A percentile compares a stretch with the other conserved stretches of the same genome.
Evolutionary conservation across 352 stramenopile species (phyloP).

Genomic region (Elongisporangium senticosum): DNA sequence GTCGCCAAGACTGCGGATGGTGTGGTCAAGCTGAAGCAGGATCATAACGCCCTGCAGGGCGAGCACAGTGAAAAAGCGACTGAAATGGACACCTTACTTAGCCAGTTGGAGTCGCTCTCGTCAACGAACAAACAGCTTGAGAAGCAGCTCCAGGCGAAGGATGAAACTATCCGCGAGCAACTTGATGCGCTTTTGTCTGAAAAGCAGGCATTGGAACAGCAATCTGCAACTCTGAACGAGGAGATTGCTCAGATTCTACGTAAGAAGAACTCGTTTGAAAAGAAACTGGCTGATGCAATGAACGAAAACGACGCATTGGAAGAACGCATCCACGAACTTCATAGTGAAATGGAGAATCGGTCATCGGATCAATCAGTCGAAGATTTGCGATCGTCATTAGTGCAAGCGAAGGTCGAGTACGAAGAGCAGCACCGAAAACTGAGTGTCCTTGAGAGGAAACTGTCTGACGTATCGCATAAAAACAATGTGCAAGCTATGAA

Average conservation of each 20-base stretch:
- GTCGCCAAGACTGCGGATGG: constrained; percentile 63
- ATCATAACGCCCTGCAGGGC: constrained; percentile 39
- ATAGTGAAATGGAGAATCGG: constrained; percentile 3
- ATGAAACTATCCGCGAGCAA: constrained; percentile 12
- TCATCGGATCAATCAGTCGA: constrained; percentile 16
- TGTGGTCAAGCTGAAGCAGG: constrained; percentile 50
- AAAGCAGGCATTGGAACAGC: constrained; percentile 30
- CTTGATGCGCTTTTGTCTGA: constrained; percentile 27
- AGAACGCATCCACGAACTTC: constrained; percentile 45
- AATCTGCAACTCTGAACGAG: constrained; percentile 14
- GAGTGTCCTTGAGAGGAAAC: constrained; percentile 47
- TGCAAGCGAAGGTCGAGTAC: constrained; percentile 51
- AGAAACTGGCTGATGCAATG: constrained; percentile 38
- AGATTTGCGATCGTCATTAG: constrained; percentile 46
- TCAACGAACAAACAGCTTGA: constrained; percentile 24
- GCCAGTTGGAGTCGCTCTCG: constrained; percentile 22
- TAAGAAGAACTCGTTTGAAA: constrained; percentile 25
- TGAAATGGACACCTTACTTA: constrained; percentile 24
- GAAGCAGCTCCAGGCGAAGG: constrained; percentile 16
- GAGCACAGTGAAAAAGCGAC: constrained; percentile 25
- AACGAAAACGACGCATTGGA: constrained; percentile 54
- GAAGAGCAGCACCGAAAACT: constrained; percentile 51
- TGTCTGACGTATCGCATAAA: constrained; percentile 40
- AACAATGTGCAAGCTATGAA: constrained; percentile 15
- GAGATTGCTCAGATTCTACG: constrained; percentile 13